These are phyloP conservation scores for Anethum foeniculum DNA, from an alignment of 140 eudicot species.

Conservation along the genomic window DNA sequence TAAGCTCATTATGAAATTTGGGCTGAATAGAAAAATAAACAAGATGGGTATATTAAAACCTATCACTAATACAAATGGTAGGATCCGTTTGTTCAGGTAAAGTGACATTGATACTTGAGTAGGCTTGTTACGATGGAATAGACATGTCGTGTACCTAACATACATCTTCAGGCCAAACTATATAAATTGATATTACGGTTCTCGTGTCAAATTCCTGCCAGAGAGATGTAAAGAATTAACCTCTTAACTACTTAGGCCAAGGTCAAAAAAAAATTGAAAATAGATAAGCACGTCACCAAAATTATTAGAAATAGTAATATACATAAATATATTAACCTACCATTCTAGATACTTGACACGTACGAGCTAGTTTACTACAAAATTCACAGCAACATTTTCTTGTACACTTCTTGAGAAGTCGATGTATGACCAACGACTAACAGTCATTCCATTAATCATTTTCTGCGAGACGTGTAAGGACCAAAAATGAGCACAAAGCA, in stretches of 20 bases:
- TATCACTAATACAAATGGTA: no score
- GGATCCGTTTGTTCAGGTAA: no score
- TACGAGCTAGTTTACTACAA: constrained; percentile 36
- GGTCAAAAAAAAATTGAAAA: neutral
- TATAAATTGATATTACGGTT: constrained; percentile 32
- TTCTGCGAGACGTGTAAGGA: constrained; percentile 18
- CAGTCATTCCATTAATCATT: constrained; percentile 41
- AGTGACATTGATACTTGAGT: no score
- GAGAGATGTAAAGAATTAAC: neutral
- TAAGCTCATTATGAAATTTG: no score
- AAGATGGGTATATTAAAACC: no score
- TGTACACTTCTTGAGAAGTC: constrained; percentile 40
- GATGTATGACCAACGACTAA: constrained; percentile 40
- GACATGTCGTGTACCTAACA: no score
- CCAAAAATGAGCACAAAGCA: neutral
- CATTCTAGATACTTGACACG: constrained; percentile 49
- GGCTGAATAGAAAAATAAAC: no score
- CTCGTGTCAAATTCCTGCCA: constrained; percentile 35
- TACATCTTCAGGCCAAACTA: constrained; percentile 38
- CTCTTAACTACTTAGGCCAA: neutral
- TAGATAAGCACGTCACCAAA: neutral
- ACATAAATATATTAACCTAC: constrained; percentile 9
- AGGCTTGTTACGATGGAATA: no score
- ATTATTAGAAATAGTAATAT: neutral
- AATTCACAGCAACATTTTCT: constrained; percentile 41